phyloP scores from a whole-genome alignment of 129 eudicot genomes.

The Artemisia tridentata region DNA sequence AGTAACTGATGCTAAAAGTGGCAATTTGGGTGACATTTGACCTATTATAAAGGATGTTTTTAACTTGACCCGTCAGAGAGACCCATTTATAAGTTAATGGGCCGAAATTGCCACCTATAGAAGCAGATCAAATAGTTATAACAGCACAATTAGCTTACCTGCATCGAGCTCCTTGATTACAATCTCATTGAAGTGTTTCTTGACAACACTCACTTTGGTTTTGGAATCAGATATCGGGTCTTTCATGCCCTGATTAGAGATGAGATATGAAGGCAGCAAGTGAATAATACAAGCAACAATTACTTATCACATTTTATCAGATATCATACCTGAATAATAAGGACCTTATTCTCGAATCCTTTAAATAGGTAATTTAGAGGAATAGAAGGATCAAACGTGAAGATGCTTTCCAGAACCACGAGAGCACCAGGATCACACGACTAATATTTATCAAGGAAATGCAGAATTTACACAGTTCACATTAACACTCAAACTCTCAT shows the following conservation, averaged over 20 bases:
- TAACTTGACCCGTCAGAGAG: not conserved
- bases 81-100: not conserved
- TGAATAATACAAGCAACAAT: not conserved
- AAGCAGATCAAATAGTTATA: conserved; percentile 10
- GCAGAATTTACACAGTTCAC: conserved; percentile 21
- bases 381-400: conserved; percentile 79
- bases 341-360: conserved; percentile 51
- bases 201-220: conserved; percentile 57
- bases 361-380: conserved; percentile 85
- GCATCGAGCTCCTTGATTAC: conserved; percentile 68
- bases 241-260: conserved; percentile 72
- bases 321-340: conserved; percentile 64
- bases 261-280: not conserved
- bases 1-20: not conserved
- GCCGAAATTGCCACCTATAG: not conserved
- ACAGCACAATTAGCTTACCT: conserved; percentile 42
- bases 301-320: not conserved
- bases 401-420: conserved; percentile 81
- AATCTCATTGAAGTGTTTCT: conserved; percentile 54
- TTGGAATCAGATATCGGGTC: conserved; percentile 71
- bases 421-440: conserved; percentile 85
- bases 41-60: not conserved
- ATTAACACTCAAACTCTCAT: not conserved
- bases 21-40: not conserved
- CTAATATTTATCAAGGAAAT: conserved; percentile 53